These are phyloP conservation scores for Pistacia integerrima DNA, from an alignment of 345 rosid species.

Conservation along the genomic window DNA sequence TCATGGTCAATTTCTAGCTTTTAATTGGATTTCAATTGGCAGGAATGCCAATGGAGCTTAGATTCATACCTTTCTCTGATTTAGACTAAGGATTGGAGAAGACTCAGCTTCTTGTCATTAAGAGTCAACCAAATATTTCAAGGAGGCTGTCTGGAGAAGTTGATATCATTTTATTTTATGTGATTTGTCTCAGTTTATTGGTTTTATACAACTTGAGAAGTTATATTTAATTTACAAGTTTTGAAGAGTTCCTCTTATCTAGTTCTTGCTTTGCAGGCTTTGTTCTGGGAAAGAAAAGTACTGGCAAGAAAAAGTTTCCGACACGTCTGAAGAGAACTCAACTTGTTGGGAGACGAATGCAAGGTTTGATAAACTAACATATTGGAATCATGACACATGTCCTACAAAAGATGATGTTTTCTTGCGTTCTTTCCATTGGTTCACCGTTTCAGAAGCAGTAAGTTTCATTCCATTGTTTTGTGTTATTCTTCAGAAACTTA, in stretches of 20 bases:
- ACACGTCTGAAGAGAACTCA: constrained; percentile 32
- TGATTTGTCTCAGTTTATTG: not conserved
- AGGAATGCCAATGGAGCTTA: not conserved
- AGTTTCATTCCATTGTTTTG: constrained; percentile 30
- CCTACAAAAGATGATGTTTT: constrained; percentile 84
- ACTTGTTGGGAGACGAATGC: constrained; percentile 77
- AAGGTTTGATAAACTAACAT: constrained; percentile 65
- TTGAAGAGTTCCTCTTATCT: not conserved
- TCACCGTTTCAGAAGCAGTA: constrained; percentile 73
- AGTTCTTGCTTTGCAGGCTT: constrained; percentile 50
- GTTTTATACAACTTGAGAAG: not conserved
- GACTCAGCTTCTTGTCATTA: not conserved
- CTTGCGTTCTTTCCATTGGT: constrained; percentile 74
- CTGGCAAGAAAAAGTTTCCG: constrained; percentile 50
- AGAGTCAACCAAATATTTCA: not conserved
- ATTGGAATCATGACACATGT: constrained; percentile 82
- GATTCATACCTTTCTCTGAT: not conserved
- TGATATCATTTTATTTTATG: not conserved
- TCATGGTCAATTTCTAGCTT: not conserved
- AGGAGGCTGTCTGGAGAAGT: not conserved
- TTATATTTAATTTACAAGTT: not conserved
- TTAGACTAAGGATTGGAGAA: not conserved
- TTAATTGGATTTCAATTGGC: not conserved
- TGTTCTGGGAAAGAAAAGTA: constrained; percentile 65
- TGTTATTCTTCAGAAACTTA: not conserved